Base-by-base conservation (phyloP, 169 alveolate species). In the Eimeria nieschulzi region DNA sequence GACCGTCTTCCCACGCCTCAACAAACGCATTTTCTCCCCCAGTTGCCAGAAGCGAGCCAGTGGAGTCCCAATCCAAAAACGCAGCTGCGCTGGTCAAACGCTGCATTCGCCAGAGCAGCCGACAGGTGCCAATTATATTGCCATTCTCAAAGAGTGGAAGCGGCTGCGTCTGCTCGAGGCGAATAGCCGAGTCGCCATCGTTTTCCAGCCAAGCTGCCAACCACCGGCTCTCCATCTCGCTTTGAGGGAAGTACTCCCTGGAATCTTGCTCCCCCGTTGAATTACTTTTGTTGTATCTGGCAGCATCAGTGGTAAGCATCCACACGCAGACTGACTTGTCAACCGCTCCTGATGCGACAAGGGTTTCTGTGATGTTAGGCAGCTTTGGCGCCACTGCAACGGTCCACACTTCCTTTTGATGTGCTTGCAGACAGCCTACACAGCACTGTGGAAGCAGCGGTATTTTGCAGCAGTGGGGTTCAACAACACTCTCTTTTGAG, bases 1-100 rank as follows among this genome's bases (percentile, higher is more conserved):
- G 88, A 68, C 88, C 88, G 26, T 82, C 88, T 61, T 82, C 88
- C 76, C 76, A 82, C 33, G 88, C 88, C 51, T 82, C 88, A 63
- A 82, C 63, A 55, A 61, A 82, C 39, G 88, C 21, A 61, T 8
- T 61, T 55, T 82, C 88, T 17, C 88, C 88, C 9, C 88, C 88
- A 63, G 78, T 75, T 8, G 88, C 88, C 23, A 82, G 88, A 33
- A 82, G 63, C 46, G 54, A 56, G 25, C 88, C 88, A 61, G 88
- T 82, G 76, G 72, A 59, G 63, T 82, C 88, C 88, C 88, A 82
- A 53, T 82, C 88, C 39, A 82, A 46, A 59, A 82, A 82, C 12
- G 88, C 88, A 59, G 88, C 76, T 0, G 78, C 78, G 59, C 88
- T 82, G 10, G 76, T 75, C n/a, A 82, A 61, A 54, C 88, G 88